Conservation (phyloP, 768 basidiomycete species). For the Suillus sp. region DNA sequence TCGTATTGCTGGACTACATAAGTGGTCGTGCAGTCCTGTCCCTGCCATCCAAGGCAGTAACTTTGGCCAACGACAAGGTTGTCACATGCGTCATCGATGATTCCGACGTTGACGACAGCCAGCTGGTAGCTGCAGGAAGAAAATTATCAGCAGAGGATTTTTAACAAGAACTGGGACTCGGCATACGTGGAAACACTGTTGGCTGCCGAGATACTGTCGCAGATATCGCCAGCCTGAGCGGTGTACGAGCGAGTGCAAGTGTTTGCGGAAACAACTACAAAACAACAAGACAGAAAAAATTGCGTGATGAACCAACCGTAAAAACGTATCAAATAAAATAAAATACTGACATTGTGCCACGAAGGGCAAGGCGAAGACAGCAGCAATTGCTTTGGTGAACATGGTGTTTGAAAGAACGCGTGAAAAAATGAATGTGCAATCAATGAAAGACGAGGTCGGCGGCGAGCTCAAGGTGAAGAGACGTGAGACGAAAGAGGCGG, state of each 20-base stretch:
- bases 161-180: conserved; percentile 23
- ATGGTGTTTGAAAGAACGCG: conserved; percentile 30
- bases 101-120: conserved; percentile 54
- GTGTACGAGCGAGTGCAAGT: conserved; percentile 63
- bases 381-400: conserved; percentile 41
- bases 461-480: conserved; percentile 6
- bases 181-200: conserved; percentile 62
- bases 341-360: conserved; percentile 44
- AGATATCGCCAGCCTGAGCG: conserved; percentile 61
- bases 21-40: conserved; percentile 63
- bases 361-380: conserved; percentile 48
- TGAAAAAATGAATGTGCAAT: conserved; percentile 22
- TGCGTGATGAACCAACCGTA: neutral
- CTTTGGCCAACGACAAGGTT: conserved; percentile 54
- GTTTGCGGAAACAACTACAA: conserved; percentile 29
- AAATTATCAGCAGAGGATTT: neutral
- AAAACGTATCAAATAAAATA: neutral
- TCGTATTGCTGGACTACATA: conserved; percentile 60
- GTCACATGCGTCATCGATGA: conserved; percentile 54
- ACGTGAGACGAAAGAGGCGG: neutral
- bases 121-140: conserved; percentile 65
- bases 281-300: conserved; percentile 13
- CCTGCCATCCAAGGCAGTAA: conserved; percentile 63
- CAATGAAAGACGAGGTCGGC: conserved; percentile 13
- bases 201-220: conserved; percentile 70